phyloP scores from a whole-genome alignment of 208 protist genomes.

The Vickermania spadyakhi region DNA sequence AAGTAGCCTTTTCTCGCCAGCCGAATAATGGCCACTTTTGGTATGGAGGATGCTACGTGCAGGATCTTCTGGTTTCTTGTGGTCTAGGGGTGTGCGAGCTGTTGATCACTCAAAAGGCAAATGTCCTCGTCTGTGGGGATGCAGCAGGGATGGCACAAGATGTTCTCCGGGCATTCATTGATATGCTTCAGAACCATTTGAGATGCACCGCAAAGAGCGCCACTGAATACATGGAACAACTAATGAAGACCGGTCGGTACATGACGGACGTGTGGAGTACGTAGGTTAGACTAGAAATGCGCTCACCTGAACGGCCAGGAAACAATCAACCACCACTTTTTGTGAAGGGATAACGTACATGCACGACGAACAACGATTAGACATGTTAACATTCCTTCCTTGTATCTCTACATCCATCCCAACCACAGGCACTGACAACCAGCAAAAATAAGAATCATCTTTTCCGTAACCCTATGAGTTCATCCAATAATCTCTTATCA shows the following conservation, averaged over 20 bases:
- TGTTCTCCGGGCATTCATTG: conserved; percentile 28
- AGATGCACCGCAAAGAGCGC: conserved; percentile 8
- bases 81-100: conserved; percentile 20
- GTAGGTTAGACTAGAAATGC: too few relatives aligned
- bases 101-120: conserved; percentile 28
- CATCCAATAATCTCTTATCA: too few relatives aligned
- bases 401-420: too few relatives aligned
- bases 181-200: conserved; percentile 30
- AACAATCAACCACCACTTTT: too few relatives aligned
- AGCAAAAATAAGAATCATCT: too few relatives aligned
- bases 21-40: conserved; percentile 38
- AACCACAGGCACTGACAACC: too few relatives aligned
- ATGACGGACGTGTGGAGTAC: conserved; percentile 35
- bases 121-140: conserved; percentile 64
- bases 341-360: too few relatives aligned
- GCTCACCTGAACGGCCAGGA: too few relatives aligned
- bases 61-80: conserved; percentile 43
- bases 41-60: conserved; percentile 63
- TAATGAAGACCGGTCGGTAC: conserved; percentile 26
- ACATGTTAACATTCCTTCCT: too few relatives aligned
- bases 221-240: conserved; percentile 17
- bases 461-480: too few relatives aligned
- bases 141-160: conserved; percentile 52
- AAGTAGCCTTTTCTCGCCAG: conserved; percentile 50
- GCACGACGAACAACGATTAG: too few relatives aligned